Conservation (phyloP, 306 rosid species). For the Acacia crassicarpa region DNA sequence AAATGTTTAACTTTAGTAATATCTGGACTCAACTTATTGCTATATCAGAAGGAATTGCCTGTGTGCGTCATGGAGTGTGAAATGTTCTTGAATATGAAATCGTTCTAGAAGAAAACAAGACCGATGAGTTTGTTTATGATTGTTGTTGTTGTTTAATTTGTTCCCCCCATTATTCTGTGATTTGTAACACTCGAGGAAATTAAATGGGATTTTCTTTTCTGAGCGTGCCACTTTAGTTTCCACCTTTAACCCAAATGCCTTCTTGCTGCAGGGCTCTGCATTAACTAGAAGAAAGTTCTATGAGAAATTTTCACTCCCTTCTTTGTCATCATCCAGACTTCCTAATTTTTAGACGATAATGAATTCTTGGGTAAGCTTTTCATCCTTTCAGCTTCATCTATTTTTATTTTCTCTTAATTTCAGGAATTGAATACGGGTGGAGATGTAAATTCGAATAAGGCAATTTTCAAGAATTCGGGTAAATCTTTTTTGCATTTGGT, state of each 20-base stretch:
- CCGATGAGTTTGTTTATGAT: not conserved
- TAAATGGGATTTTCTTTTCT: not conserved
- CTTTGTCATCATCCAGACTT: constrained; percentile 46
- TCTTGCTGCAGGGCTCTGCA: constrained; percentile 59
- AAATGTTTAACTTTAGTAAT: not conserved
- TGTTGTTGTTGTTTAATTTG: not conserved
- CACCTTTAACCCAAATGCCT: not conserved
- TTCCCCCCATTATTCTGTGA: not conserved
- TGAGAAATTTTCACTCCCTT: constrained; percentile 37
- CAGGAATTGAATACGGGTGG: no score
- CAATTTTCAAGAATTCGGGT: no score
- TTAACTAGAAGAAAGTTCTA: constrained; percentile 43
- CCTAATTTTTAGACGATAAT: no score
- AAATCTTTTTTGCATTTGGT: no score
- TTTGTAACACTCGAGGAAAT: not conserved
- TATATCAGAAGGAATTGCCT: not conserved
- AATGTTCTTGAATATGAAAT: not conserved
- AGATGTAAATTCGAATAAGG: no score
- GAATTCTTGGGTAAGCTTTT: no score
- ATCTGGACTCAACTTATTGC: not conserved
- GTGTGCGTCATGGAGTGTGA: not conserved
- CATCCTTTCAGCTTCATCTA: no score
- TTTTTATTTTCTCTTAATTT: no score
- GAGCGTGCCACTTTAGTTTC: constrained; percentile 20
- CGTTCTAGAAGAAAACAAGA: not conserved